Conservation (phyloP, 352 stramenopile genomes). For the Blastocystis hominis region DNA sequence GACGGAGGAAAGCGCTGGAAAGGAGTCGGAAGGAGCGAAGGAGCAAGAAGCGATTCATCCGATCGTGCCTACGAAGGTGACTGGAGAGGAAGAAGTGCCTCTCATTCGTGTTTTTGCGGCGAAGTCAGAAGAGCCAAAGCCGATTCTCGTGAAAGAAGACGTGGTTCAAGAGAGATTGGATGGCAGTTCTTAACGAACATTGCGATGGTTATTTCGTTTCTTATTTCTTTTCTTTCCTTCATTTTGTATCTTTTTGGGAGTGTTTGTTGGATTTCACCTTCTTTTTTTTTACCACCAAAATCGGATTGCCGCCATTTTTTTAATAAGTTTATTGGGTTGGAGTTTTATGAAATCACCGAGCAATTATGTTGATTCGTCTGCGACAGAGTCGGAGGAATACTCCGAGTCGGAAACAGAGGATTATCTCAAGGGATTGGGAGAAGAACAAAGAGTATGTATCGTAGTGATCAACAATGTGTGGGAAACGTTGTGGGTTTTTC, state of each 20-base stretch:
- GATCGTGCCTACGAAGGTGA: constrained; percentile 1
- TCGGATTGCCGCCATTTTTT: not conserved
- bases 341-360: not conserved
- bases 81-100: constrained; percentile 7
- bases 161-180: not conserved
- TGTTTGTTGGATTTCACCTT: not conserved
- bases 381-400: not conserved
- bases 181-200: not conserved
- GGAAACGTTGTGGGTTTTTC: not conserved
- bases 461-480: not conserved
- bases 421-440: not conserved
- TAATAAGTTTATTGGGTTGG: not conserved
- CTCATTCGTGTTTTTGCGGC: not conserved
- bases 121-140: not conserved
- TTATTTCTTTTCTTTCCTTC: not conserved
- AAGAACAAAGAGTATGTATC: constrained; percentile 31
- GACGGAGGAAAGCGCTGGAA: not conserved
- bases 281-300: not conserved
- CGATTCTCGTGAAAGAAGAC: not conserved
- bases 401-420: constrained; percentile 12
- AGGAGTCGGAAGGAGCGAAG: not conserved
- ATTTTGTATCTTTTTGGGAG: not conserved
- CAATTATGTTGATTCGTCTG: not conserved
- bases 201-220: not conserved
- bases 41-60: not conserved